phyloP scores from a whole-genome alignment of 192 early-diverging fungal genomes.

The Linnemannia exigua region DNA sequence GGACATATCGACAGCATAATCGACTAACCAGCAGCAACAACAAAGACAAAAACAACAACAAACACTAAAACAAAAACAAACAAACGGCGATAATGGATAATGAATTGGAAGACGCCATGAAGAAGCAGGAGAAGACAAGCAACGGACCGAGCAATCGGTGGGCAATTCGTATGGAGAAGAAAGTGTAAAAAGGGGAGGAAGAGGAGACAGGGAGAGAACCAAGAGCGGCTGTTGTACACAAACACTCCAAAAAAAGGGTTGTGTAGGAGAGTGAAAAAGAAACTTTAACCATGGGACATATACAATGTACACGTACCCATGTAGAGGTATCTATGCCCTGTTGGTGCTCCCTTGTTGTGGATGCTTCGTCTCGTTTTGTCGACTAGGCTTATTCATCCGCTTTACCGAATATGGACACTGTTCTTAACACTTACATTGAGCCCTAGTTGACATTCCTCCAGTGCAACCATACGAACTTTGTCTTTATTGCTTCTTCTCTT shows the following conservation, averaged over 20 bases:
- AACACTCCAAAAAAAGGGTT: background rate
- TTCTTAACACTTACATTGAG: background rate
- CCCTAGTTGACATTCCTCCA: background rate
- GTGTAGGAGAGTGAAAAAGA: background rate
- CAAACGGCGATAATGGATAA: background rate
- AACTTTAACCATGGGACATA: constrained; percentile 1
- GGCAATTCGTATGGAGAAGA: background rate
- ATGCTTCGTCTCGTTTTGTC: constrained; percentile 4
- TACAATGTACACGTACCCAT: background rate
- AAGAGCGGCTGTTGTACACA: too few species aligned
- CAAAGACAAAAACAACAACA: background rate
- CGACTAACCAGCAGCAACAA: background rate
- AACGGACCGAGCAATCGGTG: background rate
- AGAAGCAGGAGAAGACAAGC: too few species aligned
- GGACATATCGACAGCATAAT: background rate
- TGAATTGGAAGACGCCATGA: background rate
- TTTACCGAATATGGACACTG: background rate
- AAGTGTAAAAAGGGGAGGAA: background rate
- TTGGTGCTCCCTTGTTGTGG: background rate
- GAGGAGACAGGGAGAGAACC: background rate
- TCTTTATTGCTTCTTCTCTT: background rate
- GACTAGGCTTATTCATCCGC: constrained; percentile 10
- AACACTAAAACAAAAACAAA: background rate
- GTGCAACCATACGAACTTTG: background rate
- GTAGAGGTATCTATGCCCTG: background rate